Evolutionary conservation across 108 stramenopile species (phyloP), one percentile per base, ranked within the genome.

Genomic region (Aurantiochytrium sp.): DNA sequence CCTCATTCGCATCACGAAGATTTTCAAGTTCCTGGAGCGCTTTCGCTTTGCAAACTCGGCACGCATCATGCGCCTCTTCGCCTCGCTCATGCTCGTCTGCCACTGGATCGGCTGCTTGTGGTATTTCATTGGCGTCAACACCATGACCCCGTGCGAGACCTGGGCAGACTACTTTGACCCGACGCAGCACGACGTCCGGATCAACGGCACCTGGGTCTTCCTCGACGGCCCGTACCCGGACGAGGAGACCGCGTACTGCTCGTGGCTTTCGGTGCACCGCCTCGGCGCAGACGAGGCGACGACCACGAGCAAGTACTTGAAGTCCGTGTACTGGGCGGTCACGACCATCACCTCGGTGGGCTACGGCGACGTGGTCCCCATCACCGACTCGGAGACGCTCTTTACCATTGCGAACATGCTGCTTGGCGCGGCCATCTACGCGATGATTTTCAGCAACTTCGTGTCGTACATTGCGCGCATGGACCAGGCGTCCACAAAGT

Each of bases 271-370:
- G 6, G 19, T 81, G n/a, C 73, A 81, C 73, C 39, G 73, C 1
- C 73, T 81, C 27, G 73, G 73, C 21, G 32, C 73, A 12, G 73
- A 81, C 45, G 45, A 41, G 19, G 73, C 30, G 42, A 6, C 21
- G 45, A 42, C 39, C 36, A 81, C 39, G 2, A 81, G 42, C 73
- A 81, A 81, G 73, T 81, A 81, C 30, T 24, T 81, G 17, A 41
- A 48, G 45, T 81, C 73, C 12, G 73, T 81, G n/a, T 81, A 93
- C 86, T 93, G 90, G 68, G 89, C 91, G 17, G 86, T 92, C 31
- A 90, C 92, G 37, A 93, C 92, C 48, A 92, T 93, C 89, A 90
- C 92, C 15, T 92, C 92, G 0, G 92, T 91, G 6, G 93, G 93
- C 17, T 93, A 92, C 69, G 93, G 93, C 19, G 93, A 93, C 88